Evolutionary conservation across 345 rosid species (phyloP).

Genomic region (Linum lewisii): DNA sequence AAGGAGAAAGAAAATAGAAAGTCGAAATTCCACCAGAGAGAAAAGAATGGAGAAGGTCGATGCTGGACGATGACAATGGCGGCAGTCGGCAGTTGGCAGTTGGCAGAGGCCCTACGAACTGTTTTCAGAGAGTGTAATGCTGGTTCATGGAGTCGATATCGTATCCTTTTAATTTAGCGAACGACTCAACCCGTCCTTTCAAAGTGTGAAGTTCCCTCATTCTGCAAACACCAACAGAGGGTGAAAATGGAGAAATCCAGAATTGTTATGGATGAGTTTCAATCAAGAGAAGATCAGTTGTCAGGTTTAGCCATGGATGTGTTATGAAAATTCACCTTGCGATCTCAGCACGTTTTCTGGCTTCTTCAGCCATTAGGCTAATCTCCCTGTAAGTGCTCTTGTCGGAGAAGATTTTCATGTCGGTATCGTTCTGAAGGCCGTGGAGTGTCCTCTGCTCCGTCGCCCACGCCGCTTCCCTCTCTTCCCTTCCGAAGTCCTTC

Average conservation of each 20-base stretch:
- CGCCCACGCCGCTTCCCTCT: slow-evolving; percentile 42
- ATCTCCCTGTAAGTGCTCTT: slow-evolving; percentile 22
- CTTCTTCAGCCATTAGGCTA: slow-evolving; percentile 41
- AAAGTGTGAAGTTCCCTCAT: slow-evolving; percentile 32
- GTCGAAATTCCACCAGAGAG: no score
- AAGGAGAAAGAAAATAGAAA: no score
- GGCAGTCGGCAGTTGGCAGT: no score
- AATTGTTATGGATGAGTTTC: no score
- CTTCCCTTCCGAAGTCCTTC: slow-evolving; percentile 36
- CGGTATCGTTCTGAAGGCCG: slow-evolving; percentile 24
- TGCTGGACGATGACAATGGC: no score
- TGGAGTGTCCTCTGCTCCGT: slow-evolving; percentile 30
- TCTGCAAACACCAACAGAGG: no score
- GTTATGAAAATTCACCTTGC: no score
- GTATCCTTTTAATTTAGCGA: slow-evolving; percentile 47
- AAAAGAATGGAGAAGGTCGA: no score
- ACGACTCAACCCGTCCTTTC: slow-evolving; percentile 56
- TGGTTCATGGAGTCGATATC: slow-evolving; percentile 49
- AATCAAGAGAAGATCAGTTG: no score
- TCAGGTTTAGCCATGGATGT: no score
- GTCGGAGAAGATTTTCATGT: slow-evolving; percentile 16
- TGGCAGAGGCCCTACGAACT: no score
- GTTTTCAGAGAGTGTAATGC: slow-evolving; percentile 43
- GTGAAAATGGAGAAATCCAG: no score
- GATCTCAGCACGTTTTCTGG: slow-evolving; percentile 40